Evolutionary conservation across 495 filamentous ascomycete species (phyloP).

Genomic region (Hamigera avellanea): DNA sequence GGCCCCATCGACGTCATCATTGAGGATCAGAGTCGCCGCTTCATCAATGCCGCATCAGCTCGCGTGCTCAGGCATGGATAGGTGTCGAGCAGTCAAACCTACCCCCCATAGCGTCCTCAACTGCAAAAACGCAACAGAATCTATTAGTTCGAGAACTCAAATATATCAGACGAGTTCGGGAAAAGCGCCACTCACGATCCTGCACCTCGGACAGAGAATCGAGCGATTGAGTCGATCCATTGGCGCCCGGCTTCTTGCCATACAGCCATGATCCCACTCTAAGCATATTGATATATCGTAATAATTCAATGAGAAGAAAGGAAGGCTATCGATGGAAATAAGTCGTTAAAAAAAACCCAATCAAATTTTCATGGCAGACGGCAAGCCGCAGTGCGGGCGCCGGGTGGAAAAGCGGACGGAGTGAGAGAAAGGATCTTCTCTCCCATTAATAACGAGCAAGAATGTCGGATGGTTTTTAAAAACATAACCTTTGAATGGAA

Average conservation of each 20-base stretch:
- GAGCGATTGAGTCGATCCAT: conserved; percentile 44
- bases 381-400: too few relatives aligned
- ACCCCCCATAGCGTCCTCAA: conserved; percentile 55
- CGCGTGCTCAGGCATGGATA: conserved; percentile 1
- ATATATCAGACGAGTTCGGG: not conserved
- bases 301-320: not conserved
- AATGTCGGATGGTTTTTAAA: conserved; percentile 10
- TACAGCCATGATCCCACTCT: conserved; percentile 46
- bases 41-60: conserved; percentile 3
- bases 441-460: conserved; percentile 12
- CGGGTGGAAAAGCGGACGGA: conserved; percentile 2
- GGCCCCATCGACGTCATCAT: conserved; percentile 85
- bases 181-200: conserved; percentile 36
- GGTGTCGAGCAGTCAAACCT: conserved; percentile 7
- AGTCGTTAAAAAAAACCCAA: conserved; percentile 1
- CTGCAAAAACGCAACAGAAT: conserved; percentile 18
- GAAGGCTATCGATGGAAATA: conserved; percentile 1
- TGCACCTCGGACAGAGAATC: conserved; percentile 47
- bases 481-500: conserved; percentile 11
- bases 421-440: conserved; percentile 21
- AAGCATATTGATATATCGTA: conserved; percentile 19
- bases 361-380: conserved; percentile 3
- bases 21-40: conserved; percentile 64
- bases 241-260: conserved; percentile 35
- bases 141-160: not conserved